Percentiles rank a stretch among this genome's conserved stretches.
Conservation (phyloP, 192 early-diverging fungal species). For the Obelidium mucronatum region DNA sequence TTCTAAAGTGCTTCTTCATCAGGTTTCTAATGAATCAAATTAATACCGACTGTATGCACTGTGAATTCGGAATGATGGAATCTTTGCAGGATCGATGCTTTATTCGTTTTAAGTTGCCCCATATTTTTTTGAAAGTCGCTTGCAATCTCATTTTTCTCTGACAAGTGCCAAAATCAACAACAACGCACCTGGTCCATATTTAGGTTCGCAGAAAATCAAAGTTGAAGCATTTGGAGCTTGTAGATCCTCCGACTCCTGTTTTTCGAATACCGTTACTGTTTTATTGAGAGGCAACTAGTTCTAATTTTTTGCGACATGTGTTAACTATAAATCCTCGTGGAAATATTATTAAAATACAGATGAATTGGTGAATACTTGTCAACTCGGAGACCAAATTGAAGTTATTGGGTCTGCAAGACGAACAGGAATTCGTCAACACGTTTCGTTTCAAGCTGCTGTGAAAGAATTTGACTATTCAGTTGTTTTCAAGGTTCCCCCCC, state of each 20-base stretch:
- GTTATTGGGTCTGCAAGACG: background rate
- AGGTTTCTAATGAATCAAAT: background rate
- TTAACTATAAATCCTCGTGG: background rate
- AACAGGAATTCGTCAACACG: background rate
- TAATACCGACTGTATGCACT: background rate
- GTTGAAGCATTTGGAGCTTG: too few relatives aligned
- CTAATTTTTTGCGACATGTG: too few relatives aligned
- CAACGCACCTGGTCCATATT: too few relatives aligned
- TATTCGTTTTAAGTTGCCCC: too few relatives aligned
- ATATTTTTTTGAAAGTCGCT: too few relatives aligned
- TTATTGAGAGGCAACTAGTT: background rate
- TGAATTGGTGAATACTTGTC: background rate
- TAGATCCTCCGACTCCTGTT: too few relatives aligned
- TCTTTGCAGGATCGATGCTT: background rate
- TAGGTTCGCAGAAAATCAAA: too few relatives aligned
- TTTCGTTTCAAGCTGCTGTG: background rate
- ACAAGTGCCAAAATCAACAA: too few relatives aligned
- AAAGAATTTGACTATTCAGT: background rate
- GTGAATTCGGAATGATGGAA: background rate
- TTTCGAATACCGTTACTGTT: background rate
- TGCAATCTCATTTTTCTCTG: too few relatives aligned
- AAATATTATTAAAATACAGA: background rate
- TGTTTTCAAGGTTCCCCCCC: background rate
- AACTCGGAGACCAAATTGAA: background rate
- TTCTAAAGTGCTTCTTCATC: background rate